Base-by-base conservation (phyloP, 1,284 basidiomycete genomes). In the Ceratobasidium sp. region DNA sequence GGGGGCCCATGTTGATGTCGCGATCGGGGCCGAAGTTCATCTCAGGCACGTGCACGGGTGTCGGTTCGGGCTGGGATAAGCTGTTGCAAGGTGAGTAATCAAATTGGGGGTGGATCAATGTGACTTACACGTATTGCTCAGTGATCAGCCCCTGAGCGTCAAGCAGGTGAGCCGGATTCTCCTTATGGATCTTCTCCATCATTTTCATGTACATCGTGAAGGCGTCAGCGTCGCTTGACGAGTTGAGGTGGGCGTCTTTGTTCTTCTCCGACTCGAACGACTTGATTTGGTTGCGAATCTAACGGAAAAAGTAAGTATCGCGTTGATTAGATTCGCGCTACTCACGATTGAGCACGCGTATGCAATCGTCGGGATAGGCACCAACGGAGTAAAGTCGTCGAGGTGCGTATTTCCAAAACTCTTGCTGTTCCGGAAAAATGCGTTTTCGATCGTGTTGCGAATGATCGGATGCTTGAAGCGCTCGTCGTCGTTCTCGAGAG, bases 291-390 rank as follows among this genome's bases (percentile, higher is more conserved):
- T 59, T 6, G 26, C 57, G 26, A 12, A 59, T 26, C 57, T 59
- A 33, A 59, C 12, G 13, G 33, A 26, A 33, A 59, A 15, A 10
- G 26, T 33, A 59, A 59, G 28, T 28, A 26, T 10, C 33, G 23
- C 7, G 26, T 28, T 10, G 12, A 33, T 28, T 59, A 13, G 54
- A n/a, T n/a, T n/a, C 26, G 9, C n/a, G 12, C 9, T 17, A 59
- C 57, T 28, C 17, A 59, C 57, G 33, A 59, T 59, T 13, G 23
- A 59, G 17, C 57, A 59, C 7, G 57, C 57, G 28, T 59, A 59
- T 6, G 57, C 57, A 26, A 59, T 59, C 6, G 57, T 59, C 9
- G 28, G 26, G 57, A 59, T 10, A 9, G 57, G 57, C 12, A 59
- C 57, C 57, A 59, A 12, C 23, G 26, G 57, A 17, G 26, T 59